Base-by-base conservation (phyloP, 106 monocot genomes). In the Platanthera zijinensis region DNA sequence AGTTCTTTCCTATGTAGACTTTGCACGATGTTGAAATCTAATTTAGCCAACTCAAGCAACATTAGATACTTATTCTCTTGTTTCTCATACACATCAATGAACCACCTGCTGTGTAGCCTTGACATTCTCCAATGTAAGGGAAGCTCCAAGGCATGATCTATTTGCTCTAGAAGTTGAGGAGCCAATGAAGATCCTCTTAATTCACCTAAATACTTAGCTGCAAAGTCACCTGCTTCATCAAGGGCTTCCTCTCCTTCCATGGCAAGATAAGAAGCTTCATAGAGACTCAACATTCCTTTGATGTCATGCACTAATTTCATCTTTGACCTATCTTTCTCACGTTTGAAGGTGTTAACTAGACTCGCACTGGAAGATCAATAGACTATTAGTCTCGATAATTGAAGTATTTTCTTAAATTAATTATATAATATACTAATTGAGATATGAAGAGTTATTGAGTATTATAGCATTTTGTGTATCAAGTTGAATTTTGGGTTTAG, bases 11-110 rank as follows among this genome's bases (percentile, higher is more conserved):
- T 74, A 53, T 91, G 75, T 1, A 76, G 39, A 9, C 30, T 57
- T 57, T 91, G 88, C 12, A 88, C 50, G 8, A 50, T 30, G 64
- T 92, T 84, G 73, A 87, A 92, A 47, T 92, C 87, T 3, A 92
- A 75, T 72, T 80, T 92, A 5, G 86, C 89, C 3, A 92, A 68
- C 76, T 89, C 77, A 14, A 92, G 76, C 30, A 92, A 47, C 6
- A 14, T 30, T 2, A 10, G 81, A 66, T 66, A 83, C 63, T 77
- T 77, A 48, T 51, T 57, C 4, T 80, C 62, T 47, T 78, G 50
- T 61, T 14, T 83, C 28, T 75, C 69, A 49, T 83, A 92, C 8
- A 21, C 47, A 12, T 87, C 79, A 10, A 92, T 87, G 77, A 51
- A 92, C 76, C 83, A 83, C 30, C 81, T 56, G 2, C 84, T 59